These are phyloP conservation scores for Purshia tridentata DNA, from an alignment of 306 rosid genomes.

Conservation along the genomic window DNA sequence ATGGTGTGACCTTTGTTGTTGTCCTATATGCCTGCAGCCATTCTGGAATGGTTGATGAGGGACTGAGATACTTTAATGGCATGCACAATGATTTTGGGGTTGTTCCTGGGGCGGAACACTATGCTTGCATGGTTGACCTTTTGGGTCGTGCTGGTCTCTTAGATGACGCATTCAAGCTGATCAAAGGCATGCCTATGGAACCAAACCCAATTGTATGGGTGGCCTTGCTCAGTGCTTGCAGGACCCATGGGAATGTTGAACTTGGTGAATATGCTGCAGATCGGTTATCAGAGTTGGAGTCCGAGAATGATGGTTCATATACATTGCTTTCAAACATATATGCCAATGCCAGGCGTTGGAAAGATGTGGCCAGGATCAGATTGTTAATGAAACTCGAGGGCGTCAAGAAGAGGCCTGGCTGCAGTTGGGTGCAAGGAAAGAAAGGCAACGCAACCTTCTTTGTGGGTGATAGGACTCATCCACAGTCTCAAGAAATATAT, in stretches of 20 bases:
- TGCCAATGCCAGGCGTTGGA: conserved; percentile 78
- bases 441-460: conserved; percentile 60
- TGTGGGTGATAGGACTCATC: conserved; percentile 76
- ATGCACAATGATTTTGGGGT: conserved; percentile 60
- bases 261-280: conserved; percentile 78
- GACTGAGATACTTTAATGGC: conserved; percentile 55
- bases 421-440: conserved; percentile 86
- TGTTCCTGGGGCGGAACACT: conserved; percentile 71
- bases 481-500: conserved; percentile 56
- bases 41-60: conserved; percentile 72
- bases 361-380: conserved; percentile 75
- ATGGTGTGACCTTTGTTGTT: conserved; percentile 72
- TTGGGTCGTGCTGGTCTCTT: conserved; percentile 78
- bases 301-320: conserved; percentile 69
- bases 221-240: conserved; percentile 73
- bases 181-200: conserved; percentile 64
- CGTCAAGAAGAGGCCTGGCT: conserved; percentile 74
- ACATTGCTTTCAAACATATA: conserved; percentile 86
- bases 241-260: conserved; percentile 64
- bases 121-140: conserved; percentile 89
- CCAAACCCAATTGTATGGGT: conserved; percentile 75
- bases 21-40: conserved; percentile 88
- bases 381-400: conserved; percentile 66
- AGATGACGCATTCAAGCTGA: conserved; percentile 58
- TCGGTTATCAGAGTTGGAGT: conserved; percentile 43